Conservation (phyloP, 2,329 filamentous ascomycete genomes). For the Ambrosiella beaveri region DNA sequence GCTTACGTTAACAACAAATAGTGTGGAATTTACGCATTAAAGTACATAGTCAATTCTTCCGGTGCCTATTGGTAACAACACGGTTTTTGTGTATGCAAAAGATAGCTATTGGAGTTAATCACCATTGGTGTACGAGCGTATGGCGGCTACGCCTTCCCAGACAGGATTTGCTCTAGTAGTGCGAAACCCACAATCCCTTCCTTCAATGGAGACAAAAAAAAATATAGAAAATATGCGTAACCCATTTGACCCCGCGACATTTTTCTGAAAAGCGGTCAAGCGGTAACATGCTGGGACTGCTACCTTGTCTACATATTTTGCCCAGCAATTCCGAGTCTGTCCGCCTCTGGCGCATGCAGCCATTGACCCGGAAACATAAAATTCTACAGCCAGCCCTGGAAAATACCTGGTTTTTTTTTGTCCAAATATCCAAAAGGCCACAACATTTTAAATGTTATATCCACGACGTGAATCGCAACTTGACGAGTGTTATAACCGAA, state of each 20-base stretch:
- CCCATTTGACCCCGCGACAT: not conserved
- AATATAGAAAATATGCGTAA: not conserved
- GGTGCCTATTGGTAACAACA: no score
- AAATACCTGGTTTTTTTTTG: no score
- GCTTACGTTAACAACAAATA: no score
- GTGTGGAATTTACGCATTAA: no score
- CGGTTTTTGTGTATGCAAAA: no score
- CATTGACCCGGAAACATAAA: not conserved
- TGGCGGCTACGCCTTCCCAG: conserved; percentile 6
- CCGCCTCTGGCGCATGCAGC: not conserved
- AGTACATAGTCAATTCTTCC: no score
- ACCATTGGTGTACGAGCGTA: no score
- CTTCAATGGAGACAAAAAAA: not conserved
- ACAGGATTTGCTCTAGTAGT: not conserved
- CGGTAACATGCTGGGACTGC: not conserved
- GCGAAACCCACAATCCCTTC: not conserved
- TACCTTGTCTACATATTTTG: not conserved
- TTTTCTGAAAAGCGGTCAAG: not conserved
- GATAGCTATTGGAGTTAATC: no score
- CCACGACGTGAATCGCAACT: no score
- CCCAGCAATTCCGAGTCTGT: not conserved
- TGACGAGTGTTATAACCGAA: no score
- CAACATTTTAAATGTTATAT: no score
- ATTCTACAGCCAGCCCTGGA: not conserved
- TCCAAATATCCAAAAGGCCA: no score